A percentile compares a stretch with the other conserved stretches of the same genome.
Conservation (phyloP, 768 basidiomycete species). For the Suillus placidus region DNA sequence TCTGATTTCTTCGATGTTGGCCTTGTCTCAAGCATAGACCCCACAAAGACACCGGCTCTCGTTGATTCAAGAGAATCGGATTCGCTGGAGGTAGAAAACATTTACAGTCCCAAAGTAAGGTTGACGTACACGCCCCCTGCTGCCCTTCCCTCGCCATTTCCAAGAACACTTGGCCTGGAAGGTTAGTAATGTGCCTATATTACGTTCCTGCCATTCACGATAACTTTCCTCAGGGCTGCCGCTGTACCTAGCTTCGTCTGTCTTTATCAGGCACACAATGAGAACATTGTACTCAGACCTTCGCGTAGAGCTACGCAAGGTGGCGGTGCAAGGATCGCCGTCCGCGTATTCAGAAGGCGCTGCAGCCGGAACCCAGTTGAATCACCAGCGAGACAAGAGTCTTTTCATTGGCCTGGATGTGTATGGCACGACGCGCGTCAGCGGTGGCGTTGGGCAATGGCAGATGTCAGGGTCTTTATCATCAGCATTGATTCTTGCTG, state of each 20-base stretch:
- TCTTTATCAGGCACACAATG: slow-evolving; percentile 72
- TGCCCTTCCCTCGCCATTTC: slow-evolving; percentile 68
- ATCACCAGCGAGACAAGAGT: slow-evolving; percentile 53
- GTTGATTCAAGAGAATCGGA: slow-evolving; percentile 16
- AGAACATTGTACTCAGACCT: slow-evolving; percentile 75
- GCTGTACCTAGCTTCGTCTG: slow-evolving; percentile 70
- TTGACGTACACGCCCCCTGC: slow-evolving; percentile 72
- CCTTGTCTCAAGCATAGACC: slow-evolving; percentile 59
- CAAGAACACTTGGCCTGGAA: slow-evolving; percentile 69
- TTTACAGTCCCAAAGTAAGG: slow-evolving; percentile 65
- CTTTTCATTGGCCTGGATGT: slow-evolving; percentile 58
- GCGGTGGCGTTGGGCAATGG: slow-evolving; percentile 67
- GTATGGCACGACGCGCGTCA: slow-evolving; percentile 62
- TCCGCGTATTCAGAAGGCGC: slow-evolving; percentile 4
- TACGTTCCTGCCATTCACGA: not conserved
- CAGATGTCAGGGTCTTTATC: slow-evolving; percentile 56
- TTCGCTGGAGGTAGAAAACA: slow-evolving; percentile 41
- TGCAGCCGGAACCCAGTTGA: not conserved
- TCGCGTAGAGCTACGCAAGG: slow-evolving; percentile 54
- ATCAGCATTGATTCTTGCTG: not conserved
- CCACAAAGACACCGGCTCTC: slow-evolving; percentile 40
- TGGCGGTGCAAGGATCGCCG: slow-evolving; percentile 35
- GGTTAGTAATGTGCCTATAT: slow-evolving; percentile 43
- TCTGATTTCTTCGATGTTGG: slow-evolving; percentile 73
- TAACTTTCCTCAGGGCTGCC: slow-evolving; percentile 53